phyloP scores from a whole-genome alignment of 176 grass and related monocot genomes.

The Carex parvula region DNA sequence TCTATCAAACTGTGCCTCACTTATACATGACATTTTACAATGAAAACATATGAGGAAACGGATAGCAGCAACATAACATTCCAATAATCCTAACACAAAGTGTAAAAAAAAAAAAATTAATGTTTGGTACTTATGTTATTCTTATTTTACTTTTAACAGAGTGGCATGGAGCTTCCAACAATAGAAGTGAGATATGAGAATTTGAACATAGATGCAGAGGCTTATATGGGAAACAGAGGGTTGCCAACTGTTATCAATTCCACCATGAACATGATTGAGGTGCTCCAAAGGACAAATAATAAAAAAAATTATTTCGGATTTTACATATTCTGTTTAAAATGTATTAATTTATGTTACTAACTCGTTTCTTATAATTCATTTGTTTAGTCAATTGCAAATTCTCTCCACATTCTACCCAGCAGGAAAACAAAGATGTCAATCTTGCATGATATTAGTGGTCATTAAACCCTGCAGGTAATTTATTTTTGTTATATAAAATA shows the following conservation, averaged over 20 bases:
- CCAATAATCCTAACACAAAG: background rate
- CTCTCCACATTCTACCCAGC: conserved; percentile 56
- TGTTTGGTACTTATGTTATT: background rate
- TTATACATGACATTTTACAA: background rate
- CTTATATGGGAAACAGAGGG: conserved; percentile 25
- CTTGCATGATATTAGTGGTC: conserved; percentile 84
- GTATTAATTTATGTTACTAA: background rate
- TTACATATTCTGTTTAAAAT: background rate
- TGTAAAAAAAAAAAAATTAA: background rate
- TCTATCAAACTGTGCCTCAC: background rate
- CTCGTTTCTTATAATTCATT: background rate
- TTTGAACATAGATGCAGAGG: conserved; percentile 26
- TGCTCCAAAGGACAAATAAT: background rate
- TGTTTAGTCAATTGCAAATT: conserved; percentile 52
- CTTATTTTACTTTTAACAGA: conserved; percentile 1
- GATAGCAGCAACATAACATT: background rate
- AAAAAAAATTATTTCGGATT: background rate
- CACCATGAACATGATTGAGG: conserved; percentile 28
- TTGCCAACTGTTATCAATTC: conserved; percentile 26
- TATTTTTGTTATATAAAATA: background rate
- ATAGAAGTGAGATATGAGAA: conserved; percentile 36
- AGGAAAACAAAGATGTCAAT: conserved; percentile 63
- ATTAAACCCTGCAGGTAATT: conserved; percentile 80
- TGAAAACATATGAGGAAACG: background rate
- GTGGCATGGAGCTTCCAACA: conserved; percentile 30